These are phyloP conservation scores for Thozetella sp. DNA, from an alignment of 495 filamentous ascomycete genomes.

Conservation along the genomic window DNA sequence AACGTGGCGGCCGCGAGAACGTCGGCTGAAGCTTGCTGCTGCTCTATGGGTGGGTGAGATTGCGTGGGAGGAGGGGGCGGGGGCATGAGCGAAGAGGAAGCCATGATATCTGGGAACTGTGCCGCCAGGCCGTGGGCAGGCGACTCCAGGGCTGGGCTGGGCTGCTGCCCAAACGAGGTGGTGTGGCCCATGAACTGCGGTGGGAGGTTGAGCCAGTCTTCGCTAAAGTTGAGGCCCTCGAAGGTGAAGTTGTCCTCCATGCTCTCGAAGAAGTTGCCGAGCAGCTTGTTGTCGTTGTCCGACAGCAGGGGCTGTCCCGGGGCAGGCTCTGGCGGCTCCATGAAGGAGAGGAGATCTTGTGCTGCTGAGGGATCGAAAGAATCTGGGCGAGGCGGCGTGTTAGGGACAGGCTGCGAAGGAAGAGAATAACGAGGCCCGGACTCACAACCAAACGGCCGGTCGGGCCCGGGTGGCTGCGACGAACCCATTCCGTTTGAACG, in stretches of 20 bases:
- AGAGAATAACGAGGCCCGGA: conserved; percentile 12
- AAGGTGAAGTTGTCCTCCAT: conserved; percentile 47
- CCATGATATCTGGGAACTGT: conserved; percentile 1
- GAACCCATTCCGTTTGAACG: conserved; percentile 47
- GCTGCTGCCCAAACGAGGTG: conserved; percentile 60
- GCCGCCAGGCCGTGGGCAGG: conserved; percentile 13
- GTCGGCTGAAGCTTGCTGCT: conserved; percentile 33
- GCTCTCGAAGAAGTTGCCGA: conserved; percentile 65
- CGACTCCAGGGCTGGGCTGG: conserved; percentile 17
- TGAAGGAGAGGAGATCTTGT: conserved; percentile 51
- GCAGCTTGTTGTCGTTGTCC: conserved; percentile 60
- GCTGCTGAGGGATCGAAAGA: conserved; percentile 37
- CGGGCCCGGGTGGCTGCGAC: conserved; percentile 35
- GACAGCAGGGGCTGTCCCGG: conserved; percentile 62
- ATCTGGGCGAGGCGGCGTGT: conserved; percentile 35
- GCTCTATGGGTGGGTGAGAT: conserved; percentile 1
- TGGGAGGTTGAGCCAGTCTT: conserved; percentile 60
- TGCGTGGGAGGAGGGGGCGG: conserved; percentile 23
- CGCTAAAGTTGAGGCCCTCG: conserved; percentile 46
- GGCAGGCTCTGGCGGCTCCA: conserved; percentile 57
- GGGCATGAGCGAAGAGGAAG: conserved; percentile 18
- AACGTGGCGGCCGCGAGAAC: conserved; percentile 43
- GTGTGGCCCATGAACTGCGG: conserved; percentile 62
- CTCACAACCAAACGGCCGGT: conserved; percentile 65
- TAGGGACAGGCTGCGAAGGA: too few relatives aligned